A percentile compares a stretch with the other conserved stretches of the same genome.
Conservation (phyloP, 495 filamentous ascomycete species). For the Amniculicola lignicola region DNA sequence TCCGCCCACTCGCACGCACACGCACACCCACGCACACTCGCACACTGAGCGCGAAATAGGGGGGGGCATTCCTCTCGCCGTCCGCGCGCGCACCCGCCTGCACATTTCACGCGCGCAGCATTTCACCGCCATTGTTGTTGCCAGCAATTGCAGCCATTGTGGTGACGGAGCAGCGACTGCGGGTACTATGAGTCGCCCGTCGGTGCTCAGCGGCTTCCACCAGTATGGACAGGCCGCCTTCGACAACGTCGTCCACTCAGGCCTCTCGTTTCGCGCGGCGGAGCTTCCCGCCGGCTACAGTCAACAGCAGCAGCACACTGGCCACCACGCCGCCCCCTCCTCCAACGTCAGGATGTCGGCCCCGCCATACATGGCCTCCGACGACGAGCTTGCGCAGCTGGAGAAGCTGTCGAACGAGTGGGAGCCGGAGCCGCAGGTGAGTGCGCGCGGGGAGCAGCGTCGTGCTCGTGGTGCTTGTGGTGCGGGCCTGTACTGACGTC, state of each 20-base stretch:
- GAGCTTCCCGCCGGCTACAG: conserved; percentile 29
- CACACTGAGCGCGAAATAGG: too few relatives aligned
- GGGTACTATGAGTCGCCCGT: conserved; percentile 27
- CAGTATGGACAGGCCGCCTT: not conserved
- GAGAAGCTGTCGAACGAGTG: conserved; percentile 47
- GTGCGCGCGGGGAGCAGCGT: not conserved
- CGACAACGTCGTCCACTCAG: conserved; percentile 4
- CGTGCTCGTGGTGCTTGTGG: not conserved
- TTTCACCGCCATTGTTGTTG: not conserved
- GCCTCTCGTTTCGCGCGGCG: conserved; percentile 16
- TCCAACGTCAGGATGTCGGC: conserved; percentile 26
- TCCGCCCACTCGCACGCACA: too few relatives aligned
- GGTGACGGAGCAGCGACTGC: not conserved
- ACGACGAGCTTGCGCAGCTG: conserved; percentile 45
- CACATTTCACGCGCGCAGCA: not conserved
- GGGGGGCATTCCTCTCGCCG: not conserved
- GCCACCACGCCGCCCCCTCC: conserved; percentile 20
- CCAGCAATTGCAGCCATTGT: not conserved
- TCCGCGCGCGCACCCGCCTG: not conserved
- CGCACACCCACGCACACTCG: too few relatives aligned
- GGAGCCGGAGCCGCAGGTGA: conserved; percentile 43
- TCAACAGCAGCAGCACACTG: conserved; percentile 27
- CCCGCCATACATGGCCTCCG: conserved; percentile 33
- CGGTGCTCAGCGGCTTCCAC: conserved; percentile 22
- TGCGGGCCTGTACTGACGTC: conserved; percentile 1